A percentile compares a stretch with the other conserved stretches of the same genome.
These are phyloP conservation scores for Ceratorhiza oryzae-sativae DNA, from an alignment of 1,284 basidiomycete genomes.

Conservation along the genomic window DNA sequence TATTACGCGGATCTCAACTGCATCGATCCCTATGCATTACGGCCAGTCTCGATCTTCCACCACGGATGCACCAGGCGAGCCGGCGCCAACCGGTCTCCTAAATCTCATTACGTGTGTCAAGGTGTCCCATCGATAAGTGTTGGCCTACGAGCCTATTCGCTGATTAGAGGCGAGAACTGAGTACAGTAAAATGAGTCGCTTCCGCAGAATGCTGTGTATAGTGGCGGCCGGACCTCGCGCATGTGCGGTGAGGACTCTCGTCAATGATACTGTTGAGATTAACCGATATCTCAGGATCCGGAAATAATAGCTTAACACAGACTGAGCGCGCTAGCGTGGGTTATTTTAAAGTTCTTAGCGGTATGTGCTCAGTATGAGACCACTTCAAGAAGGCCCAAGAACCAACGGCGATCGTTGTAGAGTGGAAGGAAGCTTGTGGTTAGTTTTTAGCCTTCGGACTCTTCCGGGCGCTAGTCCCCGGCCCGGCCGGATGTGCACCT, in stretches of 20 bases:
- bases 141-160: not conserved
- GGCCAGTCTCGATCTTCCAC: not conserved
- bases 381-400: not conserved
- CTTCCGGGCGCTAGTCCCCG: too few relatives aligned
- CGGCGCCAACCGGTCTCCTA: not conserved
- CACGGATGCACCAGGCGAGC: not conserved
- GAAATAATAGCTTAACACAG: not conserved
- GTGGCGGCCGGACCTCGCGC: slow-evolving; percentile 20
- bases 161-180: slow-evolving; percentile 18
- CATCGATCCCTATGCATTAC: not conserved
- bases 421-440: too few relatives aligned
- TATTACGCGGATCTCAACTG: not conserved
- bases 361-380: not conserved
- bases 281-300: slow-evolving; percentile 1
- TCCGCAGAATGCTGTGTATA: not conserved
- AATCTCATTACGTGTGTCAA: not conserved
- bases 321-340: slow-evolving; percentile 1
- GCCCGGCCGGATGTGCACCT: too few relatives aligned
- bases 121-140: not conserved
- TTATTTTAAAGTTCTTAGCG: not conserved
- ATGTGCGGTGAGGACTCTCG: slow-evolving; percentile 14
- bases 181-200: not conserved
- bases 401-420: not conserved
- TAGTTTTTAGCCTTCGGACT: too few relatives aligned
- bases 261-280: not conserved